A percentile compares a stretch with the other conserved stretches of the same genome.
Evolutionary conservation across 768 basidiomycete genomes (phyloP).

Genomic region (Tylopilus sp.): DNA sequence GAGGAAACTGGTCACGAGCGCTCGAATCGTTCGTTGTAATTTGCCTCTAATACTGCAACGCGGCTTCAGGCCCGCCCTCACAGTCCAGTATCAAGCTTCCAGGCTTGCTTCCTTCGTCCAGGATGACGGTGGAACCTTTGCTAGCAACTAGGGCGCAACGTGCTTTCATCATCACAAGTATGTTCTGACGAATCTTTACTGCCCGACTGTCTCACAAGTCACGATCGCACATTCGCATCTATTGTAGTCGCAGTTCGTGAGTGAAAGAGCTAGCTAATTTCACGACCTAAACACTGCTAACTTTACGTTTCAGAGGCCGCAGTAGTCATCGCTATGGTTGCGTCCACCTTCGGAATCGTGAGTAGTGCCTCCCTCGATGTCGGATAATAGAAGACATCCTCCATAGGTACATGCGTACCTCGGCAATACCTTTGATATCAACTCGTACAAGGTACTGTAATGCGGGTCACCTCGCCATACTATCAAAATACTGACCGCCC

Average conservation of each 20-base stretch:
- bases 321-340: conserved; percentile 73
- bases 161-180: conserved; percentile 70
- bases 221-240: conserved; percentile 5
- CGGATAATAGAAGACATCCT: conserved; percentile 3
- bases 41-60: not conserved
- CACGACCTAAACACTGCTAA: not conserved
- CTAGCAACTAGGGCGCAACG: conserved; percentile 70
- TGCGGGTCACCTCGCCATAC: not conserved
- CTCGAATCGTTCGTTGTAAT: not conserved
- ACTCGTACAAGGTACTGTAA: conserved; percentile 49
- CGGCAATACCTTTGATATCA: conserved; percentile 14
- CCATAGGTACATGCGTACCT: conserved; percentile 47
- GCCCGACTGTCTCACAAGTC: conserved; percentile 4
- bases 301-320: conserved; percentile 55
- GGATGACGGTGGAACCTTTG: conserved; percentile 70
- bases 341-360: conserved; percentile 63
- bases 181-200: conserved; percentile 24
- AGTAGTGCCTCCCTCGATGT: conserved; percentile 18
- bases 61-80: conserved; percentile 7
- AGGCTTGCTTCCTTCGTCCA: conserved; percentile 18
- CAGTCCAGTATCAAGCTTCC: conserved; percentile 7
- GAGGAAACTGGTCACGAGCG: not conserved
- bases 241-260: conserved; percentile 55
- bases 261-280: conserved; percentile 27
- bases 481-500: conserved; percentile 11